Percentiles rank a stretch among this genome's conserved stretches.
Conservation (phyloP, 768 basidiomycete genomes). For the Suillus plorans region DNA sequence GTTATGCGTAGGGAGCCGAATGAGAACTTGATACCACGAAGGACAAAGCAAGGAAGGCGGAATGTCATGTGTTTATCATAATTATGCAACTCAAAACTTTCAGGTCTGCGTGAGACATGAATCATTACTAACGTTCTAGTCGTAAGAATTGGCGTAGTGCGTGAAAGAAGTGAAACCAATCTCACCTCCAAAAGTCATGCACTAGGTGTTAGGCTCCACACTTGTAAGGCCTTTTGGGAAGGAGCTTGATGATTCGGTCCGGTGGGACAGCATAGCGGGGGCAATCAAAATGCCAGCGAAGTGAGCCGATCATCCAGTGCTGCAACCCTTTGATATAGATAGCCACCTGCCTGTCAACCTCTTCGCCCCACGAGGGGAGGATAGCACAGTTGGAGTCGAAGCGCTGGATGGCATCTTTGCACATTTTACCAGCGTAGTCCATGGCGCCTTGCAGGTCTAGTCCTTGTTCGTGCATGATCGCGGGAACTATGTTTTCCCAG, state of each 20-base stretch:
- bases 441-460: constrained; percentile 60
- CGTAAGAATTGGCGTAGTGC: neutral
- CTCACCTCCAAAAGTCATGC: neutral
- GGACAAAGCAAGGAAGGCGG: neutral
- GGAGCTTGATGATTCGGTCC: constrained; percentile 49
- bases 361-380: constrained; percentile 62
- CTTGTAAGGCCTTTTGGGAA: constrained; percentile 32
- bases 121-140: neutral
- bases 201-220: constrained; percentile 7
- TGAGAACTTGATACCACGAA: neutral
- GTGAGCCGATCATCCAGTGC: constrained; percentile 69
- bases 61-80: neutral
- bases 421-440: constrained; percentile 51
- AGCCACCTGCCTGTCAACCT: constrained; percentile 56
- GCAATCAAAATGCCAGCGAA: constrained; percentile 73
- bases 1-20: neutral
- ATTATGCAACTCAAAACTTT: neutral
- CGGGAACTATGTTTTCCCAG: constrained; percentile 44
- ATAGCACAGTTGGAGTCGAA: constrained; percentile 46
- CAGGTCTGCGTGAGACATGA: neutral
- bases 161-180: neutral
- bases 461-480: constrained; percentile 44
- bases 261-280: constrained; percentile 59
- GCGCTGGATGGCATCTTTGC: constrained; percentile 47
- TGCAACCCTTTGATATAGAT: constrained; percentile 62